Percentiles rank a stretch among this genome's conserved stretches.
Conservation (phyloP, 768 basidiomycete genomes). For the Trametes maxima region DNA sequence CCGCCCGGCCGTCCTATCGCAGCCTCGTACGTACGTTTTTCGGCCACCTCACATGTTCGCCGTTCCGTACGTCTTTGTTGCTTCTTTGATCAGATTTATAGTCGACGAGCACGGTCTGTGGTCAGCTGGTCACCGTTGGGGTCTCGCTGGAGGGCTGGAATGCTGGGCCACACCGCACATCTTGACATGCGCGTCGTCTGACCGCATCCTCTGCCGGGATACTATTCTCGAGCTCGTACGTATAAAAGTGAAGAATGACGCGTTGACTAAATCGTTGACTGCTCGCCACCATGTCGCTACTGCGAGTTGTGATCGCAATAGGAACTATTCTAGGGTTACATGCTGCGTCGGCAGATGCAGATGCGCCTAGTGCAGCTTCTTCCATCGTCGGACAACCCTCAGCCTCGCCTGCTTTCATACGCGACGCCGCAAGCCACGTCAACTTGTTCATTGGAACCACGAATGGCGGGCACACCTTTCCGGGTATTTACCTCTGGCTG, state of each 20-base stretch:
- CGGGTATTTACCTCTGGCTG: conserved; percentile 42
- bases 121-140: background rate
- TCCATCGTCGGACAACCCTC: background rate
- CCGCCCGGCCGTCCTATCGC: conserved; percentile 5
- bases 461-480: conserved; percentile 67
- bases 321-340: background rate
- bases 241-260: background rate
- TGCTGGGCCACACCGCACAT: background rate
- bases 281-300: background rate
- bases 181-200: background rate
- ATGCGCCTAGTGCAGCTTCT: background rate
- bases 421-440: conserved; percentile 39
- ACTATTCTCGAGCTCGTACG: background rate
- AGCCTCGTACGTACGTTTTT: background rate
- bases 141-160: background rate
- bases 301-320: background rate
- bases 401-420: conserved; percentile 6
- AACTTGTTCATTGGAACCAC: conserved; percentile 66
- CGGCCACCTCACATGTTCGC: conserved; percentile 8
- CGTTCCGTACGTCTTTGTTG: conserved; percentile 3
- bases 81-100: background rate
- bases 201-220: background rate
- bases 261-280: background rate
- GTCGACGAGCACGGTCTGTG: background rate
- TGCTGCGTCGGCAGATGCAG: background rate